Evolutionary conservation across 306 rosid species (phyloP), one percentile per base, ranked within the genome.

Genomic region (Quercus rubra): DNA sequence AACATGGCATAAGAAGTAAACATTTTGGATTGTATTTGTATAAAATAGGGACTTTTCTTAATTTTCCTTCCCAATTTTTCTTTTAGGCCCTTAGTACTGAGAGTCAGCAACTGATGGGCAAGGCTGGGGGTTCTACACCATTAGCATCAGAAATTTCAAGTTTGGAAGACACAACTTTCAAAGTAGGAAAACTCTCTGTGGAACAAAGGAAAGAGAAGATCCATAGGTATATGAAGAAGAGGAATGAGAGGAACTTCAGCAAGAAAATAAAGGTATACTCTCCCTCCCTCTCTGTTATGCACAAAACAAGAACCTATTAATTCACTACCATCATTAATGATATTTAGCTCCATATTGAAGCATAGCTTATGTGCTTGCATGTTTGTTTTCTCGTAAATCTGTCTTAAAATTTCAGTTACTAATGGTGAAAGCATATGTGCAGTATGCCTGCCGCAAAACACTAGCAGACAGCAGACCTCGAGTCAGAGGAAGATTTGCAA

Each of bases 371-470:
- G 35, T 30, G 41, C 35, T 54, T 17, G 28, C 15, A 58, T 58
- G 33, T n/a, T 57, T 9, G 52, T 19, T 52, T 51, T 52, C 20
- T 80, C 3, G 46, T 41, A 8, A 41, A 41, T 41, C 46, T 23
- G 12, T 41, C 77, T 75, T 4, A 67, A 57, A 63, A 12, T 72
- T 73, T 28, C 62, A 25, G n/a, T 76, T 28, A 46, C 83, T 85
- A 54, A 88, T 27, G 38, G n/a, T 46, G 19, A 55, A 81, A 55
- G 23, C 55, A 35, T 71, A 80, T 30, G 12, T 82, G 89, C 94
- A 95, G 98, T 95, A 95, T 80, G 99, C 99, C 17, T 95, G 99
- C 82, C 90, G 99, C 13, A 95, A 95, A 89, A 95, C 98, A 20
- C 85, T 95, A 41, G 99, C 98, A 0, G 99, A 95, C 77, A 95